Base-by-base conservation (phyloP, 768 basidiomycete genomes). In the Suillus plorans region DNA sequence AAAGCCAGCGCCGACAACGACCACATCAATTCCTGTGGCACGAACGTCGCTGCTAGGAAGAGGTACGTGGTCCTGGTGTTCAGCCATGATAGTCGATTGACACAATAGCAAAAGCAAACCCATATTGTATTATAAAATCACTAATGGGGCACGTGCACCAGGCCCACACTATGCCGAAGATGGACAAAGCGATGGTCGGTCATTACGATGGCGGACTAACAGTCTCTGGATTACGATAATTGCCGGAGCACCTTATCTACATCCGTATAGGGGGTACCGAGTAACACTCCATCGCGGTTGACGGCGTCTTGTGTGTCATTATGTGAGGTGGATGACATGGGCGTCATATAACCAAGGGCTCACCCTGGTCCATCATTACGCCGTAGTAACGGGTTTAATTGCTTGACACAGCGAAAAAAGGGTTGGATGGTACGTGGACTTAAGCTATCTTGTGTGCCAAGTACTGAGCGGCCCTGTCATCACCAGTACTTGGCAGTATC, bases 1-100 rank as follows among this genome's bases (percentile, higher is more conserved):
- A 55, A 72, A 71, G 25, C 74, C 70, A 22, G 69, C 69, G 52
- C 70, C 72, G 45, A 74, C 68, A 57, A 72, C 45, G 13, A 74
- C 64, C n/a, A 70, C 62, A 34, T 64, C 57, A 36, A 71, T 67
- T 7, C 64, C 66, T 18, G 69, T 61, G n/a, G 53, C 61, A 37
- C 31, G 41, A 28, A 41, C 44, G 9, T 22, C 44, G 16, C 22
- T 3, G 36, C 25, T 47, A 53, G 47, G 60, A 61, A 31, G 47
- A 61, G 28, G 44, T 41, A 1, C 39, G 25, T 41, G 28, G 25
- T 61, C 60, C 28, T 31, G 60, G n/a, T 9, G 36, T 31, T 34
- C 28, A 18, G 28, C 36, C 41, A 61, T 61, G 10, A 14, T 60
- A 16, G 59, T 12, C 16, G n/a, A 25, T 61, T 22, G 31, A 34